phyloP scores from a whole-genome alignment of 129 eudicot species.

The Apium graveolens region DNA sequence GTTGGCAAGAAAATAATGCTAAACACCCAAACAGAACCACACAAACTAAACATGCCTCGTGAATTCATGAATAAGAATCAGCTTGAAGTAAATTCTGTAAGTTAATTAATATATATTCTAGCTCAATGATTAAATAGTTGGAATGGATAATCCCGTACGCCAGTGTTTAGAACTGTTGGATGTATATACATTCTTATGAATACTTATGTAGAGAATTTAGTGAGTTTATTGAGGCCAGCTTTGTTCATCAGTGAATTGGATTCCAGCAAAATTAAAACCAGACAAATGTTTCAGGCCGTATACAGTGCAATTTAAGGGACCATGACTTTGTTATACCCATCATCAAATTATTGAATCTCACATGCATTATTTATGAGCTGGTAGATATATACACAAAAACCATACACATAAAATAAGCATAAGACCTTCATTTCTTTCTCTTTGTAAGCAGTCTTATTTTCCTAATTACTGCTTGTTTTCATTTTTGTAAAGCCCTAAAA shows the following conservation, averaged over 20 bases:
- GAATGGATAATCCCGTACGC: not conserved
- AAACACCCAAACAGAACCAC: not conserved
- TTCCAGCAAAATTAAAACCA: slow-evolving; percentile 28
- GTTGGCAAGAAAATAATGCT: not conserved
- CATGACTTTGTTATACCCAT: slow-evolving; percentile 48
- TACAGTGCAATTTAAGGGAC: slow-evolving; percentile 49
- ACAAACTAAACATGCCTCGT: not conserved
- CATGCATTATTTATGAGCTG: slow-evolving; percentile 20
- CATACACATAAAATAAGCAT: not conserved
- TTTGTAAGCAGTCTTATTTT: not conserved
- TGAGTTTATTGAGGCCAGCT: slow-evolving; percentile 21
- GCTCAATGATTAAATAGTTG: not conserved
- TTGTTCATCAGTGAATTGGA: slow-evolving; percentile 22
- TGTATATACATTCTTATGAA: slow-evolving; percentile 11
- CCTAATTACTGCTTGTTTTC: not conserved
- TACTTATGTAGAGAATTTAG: slow-evolving; percentile 13
- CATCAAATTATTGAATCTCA: slow-evolving; percentile 49
- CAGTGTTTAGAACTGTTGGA: slow-evolving; percentile 16
- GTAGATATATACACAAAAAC: not conserved
- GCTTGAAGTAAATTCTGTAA: not conserved
- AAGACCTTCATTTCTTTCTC: not conserved
- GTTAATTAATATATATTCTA: not conserved
- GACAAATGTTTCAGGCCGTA: slow-evolving; percentile 41
- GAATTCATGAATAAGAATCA: not conserved
- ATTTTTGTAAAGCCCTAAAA: too few species aligned